Conservation (phyloP, 1,284 basidiomycete genomes). For the Inonotus hispidus region DNA sequence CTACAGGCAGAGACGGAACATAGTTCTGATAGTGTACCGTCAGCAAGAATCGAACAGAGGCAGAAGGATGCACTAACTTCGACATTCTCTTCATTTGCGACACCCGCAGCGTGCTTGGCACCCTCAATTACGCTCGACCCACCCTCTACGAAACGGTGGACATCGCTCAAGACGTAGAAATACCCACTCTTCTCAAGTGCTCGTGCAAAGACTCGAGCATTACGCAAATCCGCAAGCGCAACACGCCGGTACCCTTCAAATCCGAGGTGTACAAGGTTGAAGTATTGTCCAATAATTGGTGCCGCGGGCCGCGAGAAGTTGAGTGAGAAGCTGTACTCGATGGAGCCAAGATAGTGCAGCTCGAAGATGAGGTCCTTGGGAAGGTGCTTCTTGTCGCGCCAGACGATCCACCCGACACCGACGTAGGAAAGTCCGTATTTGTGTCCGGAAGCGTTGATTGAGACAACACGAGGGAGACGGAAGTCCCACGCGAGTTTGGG, state of each 20-base stretch:
- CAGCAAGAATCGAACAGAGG: neutral
- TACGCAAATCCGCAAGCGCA: slow-evolving; percentile 74
- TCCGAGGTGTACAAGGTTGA: slow-evolving; percentile 84
- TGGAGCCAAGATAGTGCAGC: slow-evolving; percentile 70
- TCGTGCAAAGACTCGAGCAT: slow-evolving; percentile 80
- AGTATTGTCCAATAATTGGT: slow-evolving; percentile 90
- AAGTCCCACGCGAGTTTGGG: slow-evolving; percentile 87
- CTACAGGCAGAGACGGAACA: slow-evolving; percentile 80
- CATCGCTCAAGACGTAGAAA: slow-evolving; percentile 70
- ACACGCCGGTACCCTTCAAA: slow-evolving; percentile 77
- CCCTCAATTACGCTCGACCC: slow-evolving; percentile 29
- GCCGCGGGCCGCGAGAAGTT: slow-evolving; percentile 93
- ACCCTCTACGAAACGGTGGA: slow-evolving; percentile 42
- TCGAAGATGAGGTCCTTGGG: slow-evolving; percentile 93
- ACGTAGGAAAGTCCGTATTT: slow-evolving; percentile 87
- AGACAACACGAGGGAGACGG: slow-evolving; percentile 79
- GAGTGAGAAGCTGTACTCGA: slow-evolving; percentile 78
- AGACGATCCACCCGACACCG: slow-evolving; percentile 87
- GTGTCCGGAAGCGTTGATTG: slow-evolving; percentile 85
- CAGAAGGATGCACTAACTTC: slow-evolving; percentile 42
- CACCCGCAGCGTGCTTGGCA: slow-evolving; percentile 32
- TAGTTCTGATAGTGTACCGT: slow-evolving; percentile 46
- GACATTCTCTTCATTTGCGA: slow-evolving; percentile 42
- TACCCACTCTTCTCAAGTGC: slow-evolving; percentile 80
- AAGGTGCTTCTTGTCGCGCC: slow-evolving; percentile 70